Percentiles rank a stretch among this genome's conserved stretches.
Conservation (phyloP, 106 monocot species). For the Platanthera guangdongensis region DNA sequence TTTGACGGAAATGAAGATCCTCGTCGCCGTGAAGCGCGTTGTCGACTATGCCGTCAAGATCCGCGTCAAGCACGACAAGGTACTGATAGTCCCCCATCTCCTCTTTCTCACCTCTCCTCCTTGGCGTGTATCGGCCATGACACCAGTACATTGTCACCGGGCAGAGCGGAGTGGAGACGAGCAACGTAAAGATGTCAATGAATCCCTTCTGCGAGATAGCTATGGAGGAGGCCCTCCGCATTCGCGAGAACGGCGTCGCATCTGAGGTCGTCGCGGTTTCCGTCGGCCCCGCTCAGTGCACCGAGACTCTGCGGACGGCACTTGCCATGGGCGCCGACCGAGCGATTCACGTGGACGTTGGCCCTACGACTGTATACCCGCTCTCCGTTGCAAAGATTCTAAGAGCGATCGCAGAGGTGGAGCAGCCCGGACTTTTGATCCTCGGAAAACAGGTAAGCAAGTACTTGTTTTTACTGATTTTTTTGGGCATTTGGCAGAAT, state of each 20-base stretch:
- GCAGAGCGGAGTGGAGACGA: slow-evolving; percentile 82
- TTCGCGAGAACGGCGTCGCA: slow-evolving; percentile 64
- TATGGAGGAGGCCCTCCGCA: slow-evolving; percentile 88
- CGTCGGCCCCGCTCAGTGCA: slow-evolving; percentile 67
- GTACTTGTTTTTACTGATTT: not conserved
- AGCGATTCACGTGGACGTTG: slow-evolving; percentile 63
- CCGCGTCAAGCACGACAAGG: slow-evolving; percentile 89
- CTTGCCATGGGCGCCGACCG: slow-evolving; percentile 99
- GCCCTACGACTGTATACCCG: slow-evolving; percentile 30
- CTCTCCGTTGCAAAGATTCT: slow-evolving; percentile 82
- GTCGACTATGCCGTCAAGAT: slow-evolving; percentile 98
- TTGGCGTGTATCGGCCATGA: not conserved
- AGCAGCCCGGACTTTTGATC: slow-evolving; percentile 79
- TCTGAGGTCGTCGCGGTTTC: slow-evolving; percentile 88
- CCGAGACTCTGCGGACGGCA: slow-evolving; percentile 83
- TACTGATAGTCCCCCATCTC: not conserved
- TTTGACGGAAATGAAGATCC: slow-evolving; percentile 70
- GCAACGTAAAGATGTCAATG: slow-evolving; percentile 99
- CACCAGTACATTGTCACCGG: not conserved
- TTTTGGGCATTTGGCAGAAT: too few relatives aligned
- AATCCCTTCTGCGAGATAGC: slow-evolving; percentile 99
- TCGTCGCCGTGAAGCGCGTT: slow-evolving; percentile 98
- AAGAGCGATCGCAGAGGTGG: slow-evolving; percentile 41
- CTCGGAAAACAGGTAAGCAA: slow-evolving; percentile 84
- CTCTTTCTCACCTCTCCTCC: not conserved